Evolutionary conservation across 2,329 filamentous ascomycete species (phyloP).

Genomic region (Fusarium mundagurra): DNA sequence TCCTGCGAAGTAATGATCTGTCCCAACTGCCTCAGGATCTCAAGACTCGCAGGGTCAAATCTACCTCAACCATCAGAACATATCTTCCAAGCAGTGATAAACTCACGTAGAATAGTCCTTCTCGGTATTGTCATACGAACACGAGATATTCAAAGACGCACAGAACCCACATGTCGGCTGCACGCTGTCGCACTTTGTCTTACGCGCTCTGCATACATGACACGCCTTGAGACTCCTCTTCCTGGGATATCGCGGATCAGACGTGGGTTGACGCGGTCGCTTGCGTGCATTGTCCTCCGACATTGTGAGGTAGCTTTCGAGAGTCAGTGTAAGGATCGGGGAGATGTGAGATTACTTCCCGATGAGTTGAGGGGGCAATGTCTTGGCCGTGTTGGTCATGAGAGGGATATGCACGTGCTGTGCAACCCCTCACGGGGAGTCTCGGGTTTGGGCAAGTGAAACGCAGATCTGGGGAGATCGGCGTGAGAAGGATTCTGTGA

Average conservation of each 20-base stretch:
- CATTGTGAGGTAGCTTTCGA: background rate
- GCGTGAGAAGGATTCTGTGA: background rate
- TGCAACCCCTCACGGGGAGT: slow-evolving; percentile 31
- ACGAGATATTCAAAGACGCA: slow-evolving; percentile 45
- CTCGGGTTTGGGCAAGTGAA: slow-evolving; percentile 9
- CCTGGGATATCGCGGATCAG: slow-evolving; percentile 40
- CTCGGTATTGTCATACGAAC: slow-evolving; percentile 45
- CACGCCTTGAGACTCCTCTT: slow-evolving; percentile 50
- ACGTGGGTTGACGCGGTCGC: slow-evolving; percentile 21
- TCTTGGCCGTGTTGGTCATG: slow-evolving; percentile 15
- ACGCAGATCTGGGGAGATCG: background rate
- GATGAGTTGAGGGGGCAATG: background rate
- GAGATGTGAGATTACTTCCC: slow-evolving; percentile 22
- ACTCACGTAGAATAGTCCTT: slow-evolving; percentile 44
- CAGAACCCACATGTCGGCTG: slow-evolving; percentile 51
- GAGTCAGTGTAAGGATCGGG: slow-evolving; percentile 16
- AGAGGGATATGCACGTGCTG: background rate
- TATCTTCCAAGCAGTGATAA: background rate
- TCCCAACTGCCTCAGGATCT: slow-evolving; percentile 44
- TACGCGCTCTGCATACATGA: slow-evolving; percentile 48
- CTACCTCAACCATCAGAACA: slow-evolving; percentile 19
- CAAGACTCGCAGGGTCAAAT: slow-evolving; percentile 50
- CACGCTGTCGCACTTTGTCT: slow-evolving; percentile 52
- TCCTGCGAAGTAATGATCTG: slow-evolving; percentile 37
- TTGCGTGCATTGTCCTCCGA: slow-evolving; percentile 15